phyloP scores from a whole-genome alignment of 2,329 filamentous ascomycete species.

The Aureobasidium sp. region DNA sequence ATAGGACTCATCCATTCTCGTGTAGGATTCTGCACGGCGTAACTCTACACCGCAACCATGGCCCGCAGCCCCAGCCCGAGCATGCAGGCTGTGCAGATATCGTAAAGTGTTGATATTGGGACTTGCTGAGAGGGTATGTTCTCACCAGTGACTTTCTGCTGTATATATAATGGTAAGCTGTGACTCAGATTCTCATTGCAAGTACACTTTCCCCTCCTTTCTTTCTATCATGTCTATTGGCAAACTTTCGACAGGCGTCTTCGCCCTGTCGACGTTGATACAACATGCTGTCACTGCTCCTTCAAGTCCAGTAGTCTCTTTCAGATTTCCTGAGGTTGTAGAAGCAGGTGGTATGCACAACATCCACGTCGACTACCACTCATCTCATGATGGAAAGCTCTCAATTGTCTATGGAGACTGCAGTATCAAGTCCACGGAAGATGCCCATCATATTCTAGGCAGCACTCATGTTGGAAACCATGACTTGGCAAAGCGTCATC shows the following conservation, averaged over 20 bases:
- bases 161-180: background rate
- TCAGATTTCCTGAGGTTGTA: slow-evolving; percentile 11
- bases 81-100: background rate
- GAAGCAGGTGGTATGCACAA: slow-evolving; percentile 39
- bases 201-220: background rate
- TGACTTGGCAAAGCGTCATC: slow-evolving; percentile 23
- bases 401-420: slow-evolving; percentile 42
- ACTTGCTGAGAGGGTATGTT: background rate
- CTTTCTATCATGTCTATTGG: background rate
- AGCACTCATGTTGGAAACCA: slow-evolving; percentile 33
- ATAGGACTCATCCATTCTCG: background rate
- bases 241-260: slow-evolving; percentile 8
- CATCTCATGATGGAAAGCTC: slow-evolving; percentile 38
- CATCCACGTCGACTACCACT: slow-evolving; percentile 39
- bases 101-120: background rate
- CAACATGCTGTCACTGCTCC: slow-evolving; percentile 7
- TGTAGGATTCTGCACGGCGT: background rate
- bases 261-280: slow-evolving; percentile 12
- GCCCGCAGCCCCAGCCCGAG: background rate
- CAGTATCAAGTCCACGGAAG: slow-evolving; percentile 26
- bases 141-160: background rate
- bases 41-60: slow-evolving; percentile 8
- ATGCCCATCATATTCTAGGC: slow-evolving; percentile 41
- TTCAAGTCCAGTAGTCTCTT: background rate
- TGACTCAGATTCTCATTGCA: background rate